Evolutionary conservation across 2,329 filamentous ascomycete species (phyloP).

Genomic region (Neocucurbitaria cava): DNA sequence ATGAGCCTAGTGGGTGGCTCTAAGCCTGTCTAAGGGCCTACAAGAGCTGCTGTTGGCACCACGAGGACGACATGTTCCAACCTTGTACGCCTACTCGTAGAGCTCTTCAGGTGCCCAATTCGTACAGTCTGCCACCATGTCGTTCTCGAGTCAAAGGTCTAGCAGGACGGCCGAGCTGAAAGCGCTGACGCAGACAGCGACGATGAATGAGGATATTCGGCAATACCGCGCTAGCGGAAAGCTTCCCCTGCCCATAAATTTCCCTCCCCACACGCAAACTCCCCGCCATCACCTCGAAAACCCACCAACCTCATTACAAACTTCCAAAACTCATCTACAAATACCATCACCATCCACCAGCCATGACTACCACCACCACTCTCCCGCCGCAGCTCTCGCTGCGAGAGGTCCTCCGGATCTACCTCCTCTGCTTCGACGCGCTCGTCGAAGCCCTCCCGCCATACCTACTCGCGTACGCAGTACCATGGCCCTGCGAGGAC

Average conservation of each 20-base stretch:
- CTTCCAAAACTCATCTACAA: no score
- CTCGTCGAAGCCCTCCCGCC: conserved; percentile 1
- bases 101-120: no score
- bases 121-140: no score
- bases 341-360: neutral
- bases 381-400: neutral
- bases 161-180: no score
- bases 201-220: no score
- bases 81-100: no score
- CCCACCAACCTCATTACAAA: neutral
- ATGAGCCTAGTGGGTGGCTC: no score
- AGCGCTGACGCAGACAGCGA: no score
- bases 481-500: neutral
- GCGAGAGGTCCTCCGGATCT: conserved; percentile 7
- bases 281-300: neutral
- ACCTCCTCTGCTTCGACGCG: conserved; percentile 13
- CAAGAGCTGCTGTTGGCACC: no score
- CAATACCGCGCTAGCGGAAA: neutral
- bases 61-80: no score
- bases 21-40: no score
- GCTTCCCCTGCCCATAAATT: neutral
- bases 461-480: conserved; percentile 5
- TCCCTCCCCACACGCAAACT: neutral
- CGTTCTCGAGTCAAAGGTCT: no score
- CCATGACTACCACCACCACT: neutral